Percentiles rank a stretch among this genome's conserved stretches.
phyloP scores from a whole-genome alignment of 768 basidiomycete genomes.

The Chlorophyllum brunneum region DNA sequence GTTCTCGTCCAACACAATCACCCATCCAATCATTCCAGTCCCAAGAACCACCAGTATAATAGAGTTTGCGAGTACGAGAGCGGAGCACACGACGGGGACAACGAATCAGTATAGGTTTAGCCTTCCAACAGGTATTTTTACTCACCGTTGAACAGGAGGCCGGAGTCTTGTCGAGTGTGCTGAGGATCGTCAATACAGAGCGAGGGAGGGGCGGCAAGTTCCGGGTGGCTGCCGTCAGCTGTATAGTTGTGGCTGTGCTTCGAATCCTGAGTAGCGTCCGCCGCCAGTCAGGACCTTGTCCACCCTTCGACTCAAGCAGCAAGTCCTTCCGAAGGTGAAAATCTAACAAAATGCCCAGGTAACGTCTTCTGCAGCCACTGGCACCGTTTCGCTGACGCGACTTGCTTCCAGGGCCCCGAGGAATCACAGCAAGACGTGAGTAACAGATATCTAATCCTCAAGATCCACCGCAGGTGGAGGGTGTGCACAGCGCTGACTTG shows the following conservation, averaged over 20 bases:
- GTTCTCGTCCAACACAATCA: not conserved
- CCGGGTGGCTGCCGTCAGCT: constrained; percentile 66
- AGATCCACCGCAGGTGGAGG: constrained; percentile 69
- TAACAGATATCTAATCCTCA: constrained; percentile 37
- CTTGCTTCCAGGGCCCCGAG: constrained; percentile 67
- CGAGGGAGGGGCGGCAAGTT: constrained; percentile 35
- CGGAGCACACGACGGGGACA: constrained; percentile 5
- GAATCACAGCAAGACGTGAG: constrained; percentile 95
- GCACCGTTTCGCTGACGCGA: constrained; percentile 23
- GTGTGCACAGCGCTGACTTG: constrained; percentile 57
- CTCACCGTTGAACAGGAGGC: constrained; percentile 22
- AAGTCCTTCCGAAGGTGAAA: constrained; percentile 46
- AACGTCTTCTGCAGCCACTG: constrained; percentile 28
- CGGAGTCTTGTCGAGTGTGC: constrained; percentile 46
- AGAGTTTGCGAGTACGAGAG: not conserved
- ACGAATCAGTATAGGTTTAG: not conserved
- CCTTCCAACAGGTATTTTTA: not conserved
- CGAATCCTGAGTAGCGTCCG: too few relatives aligned
- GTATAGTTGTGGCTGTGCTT: constrained; percentile 54
- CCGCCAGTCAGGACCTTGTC: constrained; percentile 15
- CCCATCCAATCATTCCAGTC: too few relatives aligned
- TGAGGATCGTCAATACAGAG: constrained; percentile 34
- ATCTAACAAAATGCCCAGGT: constrained; percentile 78
- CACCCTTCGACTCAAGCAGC: constrained; percentile 18
- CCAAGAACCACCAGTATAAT: too few relatives aligned